Evolutionary conservation across 2,329 filamentous ascomycete genomes (phyloP).

Genomic region (Aspergillus aculeatinus): DNA sequence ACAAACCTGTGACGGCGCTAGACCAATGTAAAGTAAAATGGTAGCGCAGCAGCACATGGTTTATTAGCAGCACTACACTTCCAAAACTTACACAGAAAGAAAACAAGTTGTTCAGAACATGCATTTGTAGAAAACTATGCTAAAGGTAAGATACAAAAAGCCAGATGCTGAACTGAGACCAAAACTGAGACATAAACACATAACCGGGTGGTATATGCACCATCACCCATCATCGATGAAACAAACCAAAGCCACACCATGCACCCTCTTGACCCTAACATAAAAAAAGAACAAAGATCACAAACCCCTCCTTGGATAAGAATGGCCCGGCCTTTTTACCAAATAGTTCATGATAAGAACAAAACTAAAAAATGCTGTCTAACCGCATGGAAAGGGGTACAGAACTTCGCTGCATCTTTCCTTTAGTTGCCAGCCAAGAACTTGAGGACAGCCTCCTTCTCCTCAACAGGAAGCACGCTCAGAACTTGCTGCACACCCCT

Average conservation of each 20-base stretch:
- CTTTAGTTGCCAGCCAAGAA: constrained; percentile 38
- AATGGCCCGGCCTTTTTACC: constrained; percentile 2
- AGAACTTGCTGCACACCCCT: constrained; percentile 85
- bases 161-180: not conserved
- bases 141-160: not conserved
- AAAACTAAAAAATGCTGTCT: constrained; percentile 7
- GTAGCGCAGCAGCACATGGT: too few relatives aligned
- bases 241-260: constrained; percentile 4
- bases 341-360: constrained; percentile 1
- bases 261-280: constrained; percentile 1
- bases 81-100: too few relatives aligned
- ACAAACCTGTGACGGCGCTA: too few relatives aligned
- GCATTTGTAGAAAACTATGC: not conserved
- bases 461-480: constrained; percentile 79
- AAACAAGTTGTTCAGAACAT: not conserved
- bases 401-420: not conserved
- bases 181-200: not conserved
- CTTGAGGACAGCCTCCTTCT: constrained; percentile 79
- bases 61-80: too few relatives aligned
- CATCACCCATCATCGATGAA: constrained; percentile 3
- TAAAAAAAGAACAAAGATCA: not conserved
- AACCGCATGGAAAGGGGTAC: not conserved
- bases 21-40: too few relatives aligned
- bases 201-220: constrained; percentile 6
- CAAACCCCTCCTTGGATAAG: not conserved